A percentile compares a stretch with the other conserved stretches of the same genome.
Evolutionary conservation across 371 early-diverging fungal genomes (phyloP).

Genomic region (Smittium culicis): DNA sequence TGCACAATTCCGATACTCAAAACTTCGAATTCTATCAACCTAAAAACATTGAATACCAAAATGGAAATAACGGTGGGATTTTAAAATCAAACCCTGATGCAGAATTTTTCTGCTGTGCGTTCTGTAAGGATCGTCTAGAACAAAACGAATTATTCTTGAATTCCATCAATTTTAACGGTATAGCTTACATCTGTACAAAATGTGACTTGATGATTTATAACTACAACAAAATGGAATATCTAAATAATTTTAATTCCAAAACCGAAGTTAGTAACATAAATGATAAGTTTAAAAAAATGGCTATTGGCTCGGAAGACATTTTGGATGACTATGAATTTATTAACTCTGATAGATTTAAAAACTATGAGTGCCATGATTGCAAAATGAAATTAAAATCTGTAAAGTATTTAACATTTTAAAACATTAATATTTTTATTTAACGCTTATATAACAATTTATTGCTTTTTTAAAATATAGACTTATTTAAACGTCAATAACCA

Average conservation of each 20-base stretch:
- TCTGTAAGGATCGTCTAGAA: neutral
- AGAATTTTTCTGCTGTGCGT: neutral
- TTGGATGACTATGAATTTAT: neutral
- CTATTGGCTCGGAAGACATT: neutral
- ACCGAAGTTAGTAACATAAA: neutral
- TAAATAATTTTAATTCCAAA: neutral
- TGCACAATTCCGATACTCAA: neutral
- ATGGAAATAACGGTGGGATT: too few species aligned
- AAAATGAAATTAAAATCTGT: neutral
- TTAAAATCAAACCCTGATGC: too few species aligned
- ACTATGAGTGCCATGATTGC: neutral
- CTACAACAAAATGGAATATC: neutral
- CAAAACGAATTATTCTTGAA: neutral
- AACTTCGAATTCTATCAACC: neutral
- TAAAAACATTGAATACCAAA: neutral
- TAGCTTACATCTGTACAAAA: neutral
- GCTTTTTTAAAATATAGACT: too few species aligned
- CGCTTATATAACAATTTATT: too few species aligned
- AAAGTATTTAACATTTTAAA: too few species aligned
- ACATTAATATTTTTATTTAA: too few species aligned
- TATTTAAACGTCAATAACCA: conserved; percentile 29
- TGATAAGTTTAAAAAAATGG: neutral
- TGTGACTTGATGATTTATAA: too few species aligned
- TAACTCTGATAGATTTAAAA: neutral
- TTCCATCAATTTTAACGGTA: neutral